Base-by-base conservation (phyloP, 768 basidiomycete genomes). In the Bullera alba region DNA sequence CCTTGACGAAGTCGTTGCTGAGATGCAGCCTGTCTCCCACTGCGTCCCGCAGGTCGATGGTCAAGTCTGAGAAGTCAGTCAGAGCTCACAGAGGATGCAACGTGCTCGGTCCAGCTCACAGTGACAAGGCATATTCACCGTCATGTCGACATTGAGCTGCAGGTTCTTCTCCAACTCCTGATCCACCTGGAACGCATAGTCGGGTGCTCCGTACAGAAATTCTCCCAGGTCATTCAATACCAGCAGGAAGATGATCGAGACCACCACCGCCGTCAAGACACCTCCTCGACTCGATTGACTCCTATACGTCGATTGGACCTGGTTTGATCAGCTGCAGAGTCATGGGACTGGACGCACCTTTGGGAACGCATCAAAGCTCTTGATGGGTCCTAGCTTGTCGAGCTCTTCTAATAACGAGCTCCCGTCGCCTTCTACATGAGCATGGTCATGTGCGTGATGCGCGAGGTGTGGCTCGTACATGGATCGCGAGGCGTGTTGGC, bases 181-280 rank as follows among this genome's bases (percentile, higher is more conserved):
- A 67, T 96, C 92, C 45, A 99, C 84, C 57, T 81, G 83, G 73
- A 96, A 99, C 65, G 85, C 83, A 60, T 84, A 83, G 66, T 87
- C 85, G 5, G 87, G 85, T 81, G 90, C 92, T 37, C 93, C 93
- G 80, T 87, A 97, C 28, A 97, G 74, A 65, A 81, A 97, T 68
- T 96, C 92, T 42, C 83, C 83, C 36, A 92, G 73, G 64, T 97
- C 92, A 60, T 93, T 92, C 51, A 69, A 43, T 17, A 69, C 62
- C 14, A 72, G 46, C 12, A 72, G 48, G 52, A 72, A 68, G 29
- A 68, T 69, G 50, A 72, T 55, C 12, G 53, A 8, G 1, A 60
- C 58, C 4, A 72, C 62, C 7, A 72, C 17, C 15, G 67, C 56
- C 0, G 70, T 72, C 23, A 69, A 34, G 23, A 69, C 62, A 0